Base-by-base conservation (phyloP, 169 alveolate species). In the Plasmodium yoelii region DNA sequence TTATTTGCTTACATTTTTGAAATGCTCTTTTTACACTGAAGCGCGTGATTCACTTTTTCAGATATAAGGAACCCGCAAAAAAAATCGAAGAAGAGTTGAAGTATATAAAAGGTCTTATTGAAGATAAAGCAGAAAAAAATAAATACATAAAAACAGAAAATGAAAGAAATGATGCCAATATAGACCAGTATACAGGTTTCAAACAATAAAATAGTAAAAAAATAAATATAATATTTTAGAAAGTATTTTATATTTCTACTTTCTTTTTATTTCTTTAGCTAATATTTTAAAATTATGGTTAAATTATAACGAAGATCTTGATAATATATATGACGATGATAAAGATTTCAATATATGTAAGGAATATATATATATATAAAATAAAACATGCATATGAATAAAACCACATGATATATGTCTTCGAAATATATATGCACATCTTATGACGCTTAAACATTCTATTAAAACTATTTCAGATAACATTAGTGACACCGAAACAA, bases 281-380 rank as follows among this genome's bases (percentile, higher is more conserved):
- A 67, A 42, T 69, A 57, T 84, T n/a, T 28, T 84, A 69, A 84
- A 84, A 34, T 69, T 69, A 63, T 84, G 91, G 91, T 71, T 51
- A 46, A 57, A 57, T 70, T 84, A 68, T 47, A 84, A 84, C 57
- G 87, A 70, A 5, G 44, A 84, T 26, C 73, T 84, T 8, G 91
- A 84, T 84, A 69, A 84, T 22, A 28, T 69, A 42, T 84, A 84
- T 61, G 9, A 18, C 9, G 91, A 84, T 57, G 91, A 84, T 56
- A 61, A 53, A 22, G 91, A 84, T 55, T 84, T 69, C 69, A 51
- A 28, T 44, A 24, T 69, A 84, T 24, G 91, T 70, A 84, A 47
- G 47, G 22, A 82, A 18, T 18, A 34, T 65, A 55, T 18, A 34
- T 18, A 57, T 18, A 68, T 68, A 46, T 24, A 28, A 64, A 64